Conservation (phyloP, 1,284 basidiomycete genomes). For the Coriolopsis trogii region DNA sequence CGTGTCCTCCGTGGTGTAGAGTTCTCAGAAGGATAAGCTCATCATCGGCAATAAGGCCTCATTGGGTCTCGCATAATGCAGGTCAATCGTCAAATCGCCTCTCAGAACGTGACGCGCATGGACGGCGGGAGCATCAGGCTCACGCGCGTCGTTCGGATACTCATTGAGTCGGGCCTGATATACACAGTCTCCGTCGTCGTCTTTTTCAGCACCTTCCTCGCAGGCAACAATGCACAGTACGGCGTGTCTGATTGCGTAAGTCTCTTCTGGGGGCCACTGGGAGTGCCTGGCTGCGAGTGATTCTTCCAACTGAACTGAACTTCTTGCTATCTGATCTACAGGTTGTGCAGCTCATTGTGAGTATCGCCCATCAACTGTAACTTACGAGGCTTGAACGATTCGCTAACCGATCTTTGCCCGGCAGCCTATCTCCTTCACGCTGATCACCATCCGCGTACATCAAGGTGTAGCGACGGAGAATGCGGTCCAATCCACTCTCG, state of each 20-base stretch:
- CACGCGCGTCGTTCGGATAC: background rate
- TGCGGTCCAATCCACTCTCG: too few relatives aligned
- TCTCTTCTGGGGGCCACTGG: background rate
- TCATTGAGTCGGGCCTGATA: constrained; percentile 6
- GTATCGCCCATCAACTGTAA: background rate
- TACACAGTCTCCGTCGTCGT: constrained; percentile 8
- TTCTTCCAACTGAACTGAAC: too few relatives aligned
- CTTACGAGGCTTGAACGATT: background rate
- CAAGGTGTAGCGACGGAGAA: background rate
- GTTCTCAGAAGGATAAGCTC: background rate
- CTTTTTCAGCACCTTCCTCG: background rate
- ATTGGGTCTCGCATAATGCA: constrained; percentile 42
- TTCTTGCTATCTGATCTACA: too few relatives aligned
- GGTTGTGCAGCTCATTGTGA: background rate
- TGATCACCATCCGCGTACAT: constrained; percentile 6
- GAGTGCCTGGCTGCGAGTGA: background rate
- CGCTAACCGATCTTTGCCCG: background rate
- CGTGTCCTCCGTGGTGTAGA: constrained; percentile 35
- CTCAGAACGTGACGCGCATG: constrained; percentile 1
- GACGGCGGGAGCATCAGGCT: background rate
- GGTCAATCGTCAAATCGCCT: background rate
- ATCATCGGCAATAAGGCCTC: constrained; percentile 30
- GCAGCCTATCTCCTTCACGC: constrained; percentile 1
- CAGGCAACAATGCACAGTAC: constrained; percentile 1
- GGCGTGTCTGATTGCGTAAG: background rate